A percentile compares a stretch with the other conserved stretches of the same genome.
phyloP scores from a whole-genome alignment of 2,329 filamentous ascomycete species.

The Sporothrix mexicana region DNA sequence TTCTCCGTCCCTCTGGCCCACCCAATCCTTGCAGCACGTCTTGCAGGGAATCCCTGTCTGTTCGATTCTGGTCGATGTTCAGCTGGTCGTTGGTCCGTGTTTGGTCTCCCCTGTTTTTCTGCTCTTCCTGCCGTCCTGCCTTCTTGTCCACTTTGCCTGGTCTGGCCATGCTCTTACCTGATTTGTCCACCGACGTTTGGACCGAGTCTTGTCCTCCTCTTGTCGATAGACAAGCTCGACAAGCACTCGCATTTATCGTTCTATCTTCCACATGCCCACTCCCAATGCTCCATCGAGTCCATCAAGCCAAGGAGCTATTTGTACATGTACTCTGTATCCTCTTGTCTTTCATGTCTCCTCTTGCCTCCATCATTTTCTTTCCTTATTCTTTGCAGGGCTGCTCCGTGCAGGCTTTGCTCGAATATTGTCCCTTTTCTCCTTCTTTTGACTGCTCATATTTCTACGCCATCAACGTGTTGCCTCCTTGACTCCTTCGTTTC shows the following conservation, averaged over 20 bases:
- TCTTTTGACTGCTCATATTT: neutral
- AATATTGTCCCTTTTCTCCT: neutral
- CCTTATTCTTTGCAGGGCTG: neutral
- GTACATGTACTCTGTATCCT: too few relatives aligned
- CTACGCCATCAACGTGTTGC: too few relatives aligned
- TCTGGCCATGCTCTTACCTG: neutral
- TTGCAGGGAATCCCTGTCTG: neutral
- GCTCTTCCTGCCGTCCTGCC: neutral
- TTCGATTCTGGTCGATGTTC: neutral
- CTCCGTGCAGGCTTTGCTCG: too few relatives aligned
- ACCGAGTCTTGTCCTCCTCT: neutral
- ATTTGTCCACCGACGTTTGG: conserved; percentile 17
- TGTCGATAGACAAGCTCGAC: too few relatives aligned
- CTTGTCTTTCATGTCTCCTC: too few relatives aligned
- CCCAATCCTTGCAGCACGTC: conserved; percentile 12
- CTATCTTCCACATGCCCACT: neutral
- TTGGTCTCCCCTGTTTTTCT: neutral
- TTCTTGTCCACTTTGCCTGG: neutral
- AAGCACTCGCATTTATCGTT: too few relatives aligned
- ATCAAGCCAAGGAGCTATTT: too few relatives aligned
- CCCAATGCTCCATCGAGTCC: neutral
- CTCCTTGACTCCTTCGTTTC: neutral
- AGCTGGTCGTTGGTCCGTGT: neutral
- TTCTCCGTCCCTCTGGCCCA: neutral
- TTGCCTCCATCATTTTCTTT: neutral